Base-by-base conservation (phyloP, 768 basidiomycete genomes). In the Tulasnella sp. region DNA sequence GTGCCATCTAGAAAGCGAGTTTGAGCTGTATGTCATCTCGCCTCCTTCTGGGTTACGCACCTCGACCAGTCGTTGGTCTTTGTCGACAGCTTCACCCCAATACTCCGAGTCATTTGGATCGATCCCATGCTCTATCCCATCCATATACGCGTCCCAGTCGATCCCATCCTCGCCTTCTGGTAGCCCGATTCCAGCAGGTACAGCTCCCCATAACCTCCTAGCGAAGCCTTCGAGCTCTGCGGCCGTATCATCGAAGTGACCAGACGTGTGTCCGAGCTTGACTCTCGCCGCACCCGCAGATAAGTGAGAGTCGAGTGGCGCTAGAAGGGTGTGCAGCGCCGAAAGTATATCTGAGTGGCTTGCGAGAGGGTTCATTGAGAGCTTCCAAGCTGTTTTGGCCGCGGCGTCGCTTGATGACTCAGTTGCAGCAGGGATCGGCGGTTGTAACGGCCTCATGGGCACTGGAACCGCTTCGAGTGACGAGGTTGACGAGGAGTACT, bases 1-100 rank as follows among this genome's bases (percentile, higher is more conserved):
- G 87, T 69, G 87, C 88, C 80, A 90, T 90, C 78, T 70, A 44
- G 9, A 41, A 17, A n/a, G 9, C 35, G 32, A 16, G 19, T 36
- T 41, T 69, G 26, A 70, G 41, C n/a, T n/a, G n/a, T 29, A 5
- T 34, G 29, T 5, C n/a, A n/a, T 22, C 69, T 44, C 7, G 14
- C 2, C 5, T 34, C 9, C 35, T 14, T 44, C 7, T 17, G 12
- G 26, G 29, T n/a, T 59, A 12, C 42, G 16, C 44, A 52, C 69
- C 69, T 91, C 90, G 1, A 91, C 90, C 90, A 91, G 91, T 42
- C 90, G 81, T 79, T 91, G 90, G 79, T 91, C 90, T 78, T 86
- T 88, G 76, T 88, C 85, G 69, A 85, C 83, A 83, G 90, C 90
- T 71, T 84, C 79, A 3, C 90, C 90, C 90, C 90, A 92, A 79